phyloP scores from a whole-genome alignment of 2,329 filamentous ascomycete species.

The Lachnellula arida region DNA sequence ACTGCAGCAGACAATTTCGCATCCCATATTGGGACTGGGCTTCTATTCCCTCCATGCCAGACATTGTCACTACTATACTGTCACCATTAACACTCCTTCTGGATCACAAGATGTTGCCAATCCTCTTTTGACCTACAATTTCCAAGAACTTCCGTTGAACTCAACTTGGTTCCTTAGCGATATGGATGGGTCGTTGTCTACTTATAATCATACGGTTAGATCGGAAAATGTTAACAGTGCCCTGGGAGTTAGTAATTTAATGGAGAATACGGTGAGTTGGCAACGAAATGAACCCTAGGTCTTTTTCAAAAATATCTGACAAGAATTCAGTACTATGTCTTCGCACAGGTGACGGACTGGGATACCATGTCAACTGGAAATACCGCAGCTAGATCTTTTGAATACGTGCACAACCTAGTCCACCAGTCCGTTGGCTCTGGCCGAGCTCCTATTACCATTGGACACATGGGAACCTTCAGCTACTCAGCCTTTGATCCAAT shows the following conservation, averaged over 20 bases:
- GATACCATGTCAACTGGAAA: neutral
- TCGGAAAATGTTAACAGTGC: neutral
- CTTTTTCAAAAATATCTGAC: neutral
- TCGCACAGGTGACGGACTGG: neutral
- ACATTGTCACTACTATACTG: conserved; percentile 26
- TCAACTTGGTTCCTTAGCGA: conserved; percentile 34
- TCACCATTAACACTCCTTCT: conserved; percentile 28
- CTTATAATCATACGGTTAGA: neutral
- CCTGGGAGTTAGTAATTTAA: neutral
- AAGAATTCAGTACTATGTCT: neutral
- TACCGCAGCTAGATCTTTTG: neutral
- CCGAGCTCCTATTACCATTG: conserved; percentile 5
- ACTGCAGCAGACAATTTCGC: conserved; percentile 34
- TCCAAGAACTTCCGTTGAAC: conserved; percentile 35
- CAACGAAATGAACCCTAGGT: neutral
- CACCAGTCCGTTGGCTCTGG: neutral
- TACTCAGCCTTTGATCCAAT: conserved; percentile 44
- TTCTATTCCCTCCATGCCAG: conserved; percentile 38
- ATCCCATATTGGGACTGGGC: conserved; percentile 46
- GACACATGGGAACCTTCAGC: conserved; percentile 38
- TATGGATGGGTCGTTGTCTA: conserved; percentile 11
- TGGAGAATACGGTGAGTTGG: neutral
- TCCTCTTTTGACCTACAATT: conserved; percentile 47
- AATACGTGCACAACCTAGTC: neutral
- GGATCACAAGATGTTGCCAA: conserved; percentile 37